A percentile compares a stretch with the other conserved stretches of the same genome.
Evolutionary conservation across 768 basidiomycete species (phyloP).

Genomic region (Collybiopsis luxurians): DNA sequence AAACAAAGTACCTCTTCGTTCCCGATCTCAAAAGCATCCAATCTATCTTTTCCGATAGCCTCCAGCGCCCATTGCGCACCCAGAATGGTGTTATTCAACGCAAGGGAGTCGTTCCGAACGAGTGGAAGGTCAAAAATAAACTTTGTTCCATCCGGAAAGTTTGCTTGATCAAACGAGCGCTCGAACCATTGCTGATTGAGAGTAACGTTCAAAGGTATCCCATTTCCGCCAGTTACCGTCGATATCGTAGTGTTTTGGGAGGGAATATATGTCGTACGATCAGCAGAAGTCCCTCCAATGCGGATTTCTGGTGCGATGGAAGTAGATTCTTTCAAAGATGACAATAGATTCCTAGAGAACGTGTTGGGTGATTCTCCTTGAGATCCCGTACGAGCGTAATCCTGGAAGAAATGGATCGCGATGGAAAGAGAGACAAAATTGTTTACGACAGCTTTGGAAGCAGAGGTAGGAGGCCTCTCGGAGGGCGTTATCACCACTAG

Average conservation of each 20-base stretch:
- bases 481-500: background rate
- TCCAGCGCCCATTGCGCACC: background rate
- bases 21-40: background rate
- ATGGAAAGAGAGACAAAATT: conserved; percentile 5
- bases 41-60: background rate
- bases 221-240: background rate
- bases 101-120: conserved; percentile 2
- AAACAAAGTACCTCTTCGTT: background rate
- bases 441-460: conserved; percentile 1
- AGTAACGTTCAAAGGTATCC: conserved; percentile 3
- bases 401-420: conserved; percentile 4
- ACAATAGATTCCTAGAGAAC: background rate
- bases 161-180: background rate
- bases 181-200: background rate
- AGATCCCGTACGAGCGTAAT: background rate
- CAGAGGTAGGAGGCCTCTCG: background rate
- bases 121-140: conserved; percentile 5
- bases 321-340: background rate
- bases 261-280: conserved; percentile 1
- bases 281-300: conserved; percentile 5
- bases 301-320: background rate
- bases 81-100: background rate
- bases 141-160: conserved; percentile 1
- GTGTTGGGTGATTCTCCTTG: background rate
- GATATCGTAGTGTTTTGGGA: background rate